These are phyloP conservation scores for Diversispora eburnea DNA, from an alignment of 192 early-diverging fungal species.

Conservation along the genomic window DNA sequence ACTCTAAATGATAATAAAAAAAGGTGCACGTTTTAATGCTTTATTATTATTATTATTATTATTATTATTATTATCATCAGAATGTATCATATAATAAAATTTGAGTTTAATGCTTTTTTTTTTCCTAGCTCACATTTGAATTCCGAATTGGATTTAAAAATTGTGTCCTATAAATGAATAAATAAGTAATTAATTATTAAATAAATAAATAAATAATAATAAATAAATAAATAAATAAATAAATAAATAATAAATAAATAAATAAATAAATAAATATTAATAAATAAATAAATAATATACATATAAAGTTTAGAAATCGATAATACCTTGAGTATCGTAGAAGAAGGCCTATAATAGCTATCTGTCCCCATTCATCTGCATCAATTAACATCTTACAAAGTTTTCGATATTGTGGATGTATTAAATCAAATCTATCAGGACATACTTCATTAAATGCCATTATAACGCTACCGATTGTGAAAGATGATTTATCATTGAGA, in stretches of 20 bases:
- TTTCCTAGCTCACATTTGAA: conserved; percentile 22
- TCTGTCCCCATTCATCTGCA: conserved; percentile 95
- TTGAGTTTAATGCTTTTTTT: neutral
- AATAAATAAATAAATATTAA: neutral
- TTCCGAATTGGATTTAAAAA: conserved; percentile 60
- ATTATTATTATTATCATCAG: too few species aligned
- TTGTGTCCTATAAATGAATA: conserved; percentile 21
- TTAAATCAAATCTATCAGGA: conserved; percentile 77
- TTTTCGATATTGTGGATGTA: conserved; percentile 87
- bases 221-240: neutral
- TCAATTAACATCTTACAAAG: conserved; percentile 82
- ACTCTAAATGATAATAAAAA: neutral
- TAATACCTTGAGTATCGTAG: conserved; percentile 70
- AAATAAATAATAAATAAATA: too few species aligned
- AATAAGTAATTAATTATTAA: too few species aligned
- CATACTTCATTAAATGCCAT: conserved; percentile 85
- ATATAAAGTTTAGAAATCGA: neutral
- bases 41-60: too few species aligned
- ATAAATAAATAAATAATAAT: neutral
- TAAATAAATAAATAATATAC: too few species aligned
- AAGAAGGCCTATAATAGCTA: conserved; percentile 77
- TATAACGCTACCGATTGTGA: conserved; percentile 84
- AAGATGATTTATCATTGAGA: conserved; percentile 79
- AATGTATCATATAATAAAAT: too few species aligned
- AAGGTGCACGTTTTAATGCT: too few species aligned